These are phyloP conservation scores for Colletotrichum endophyticum DNA, from an alignment of 2,329 filamentous ascomycete genomes.

Conservation along the genomic window DNA sequence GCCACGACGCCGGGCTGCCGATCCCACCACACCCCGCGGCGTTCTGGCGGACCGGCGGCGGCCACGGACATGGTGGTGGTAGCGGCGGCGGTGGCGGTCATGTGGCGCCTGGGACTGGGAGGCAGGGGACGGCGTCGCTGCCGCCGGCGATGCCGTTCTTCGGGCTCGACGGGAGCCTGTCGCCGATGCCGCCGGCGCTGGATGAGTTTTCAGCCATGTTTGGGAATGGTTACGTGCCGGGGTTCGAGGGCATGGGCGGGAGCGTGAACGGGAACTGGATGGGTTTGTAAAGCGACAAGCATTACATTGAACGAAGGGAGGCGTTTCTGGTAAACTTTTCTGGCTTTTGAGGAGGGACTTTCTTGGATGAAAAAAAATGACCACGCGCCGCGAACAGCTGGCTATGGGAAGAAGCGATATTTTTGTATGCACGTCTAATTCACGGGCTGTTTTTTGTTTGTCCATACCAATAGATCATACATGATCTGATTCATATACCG, in stretches of 20 bases:
- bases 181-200: conserved; percentile 41
- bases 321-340: neutral
- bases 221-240: conserved; percentile 13
- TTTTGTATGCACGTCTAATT: neutral
- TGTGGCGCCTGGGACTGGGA: conserved; percentile 11
- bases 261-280: conserved; percentile 8
- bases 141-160: conserved; percentile 36
- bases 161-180: conserved; percentile 39
- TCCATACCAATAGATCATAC: neutral
- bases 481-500: neutral
- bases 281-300: neutral
- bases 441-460: neutral
- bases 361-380: neutral
- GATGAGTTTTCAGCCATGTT: conserved; percentile 34
- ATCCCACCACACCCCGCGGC: conserved; percentile 8
- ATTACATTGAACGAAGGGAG: neutral
- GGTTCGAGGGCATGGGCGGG: conserved; percentile 7
- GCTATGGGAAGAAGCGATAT: neutral
- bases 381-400: neutral
- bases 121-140: conserved; percentile 26
- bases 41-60: neutral
- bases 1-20: neutral
- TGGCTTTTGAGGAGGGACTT: neutral
- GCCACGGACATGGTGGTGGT: neutral
- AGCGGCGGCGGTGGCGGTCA: neutral